Conservation (phyloP, 2,329 filamentous ascomycete species). For the Mycosphaerella arachidis region DNA sequence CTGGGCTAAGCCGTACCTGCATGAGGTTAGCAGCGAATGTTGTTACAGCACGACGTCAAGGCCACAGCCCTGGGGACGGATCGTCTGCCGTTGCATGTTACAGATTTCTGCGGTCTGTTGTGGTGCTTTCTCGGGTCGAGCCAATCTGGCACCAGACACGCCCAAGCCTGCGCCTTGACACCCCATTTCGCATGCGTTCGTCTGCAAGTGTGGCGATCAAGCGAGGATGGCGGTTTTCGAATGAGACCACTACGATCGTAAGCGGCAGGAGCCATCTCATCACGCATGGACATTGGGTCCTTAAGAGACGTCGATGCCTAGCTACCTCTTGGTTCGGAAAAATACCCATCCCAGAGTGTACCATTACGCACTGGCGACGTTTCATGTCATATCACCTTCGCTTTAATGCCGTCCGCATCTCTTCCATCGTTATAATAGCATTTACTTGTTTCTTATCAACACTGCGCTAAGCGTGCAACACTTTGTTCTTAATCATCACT, state of each 20-base stretch:
- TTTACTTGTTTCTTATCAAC: constrained; percentile 13
- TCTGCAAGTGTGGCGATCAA: constrained; percentile 25
- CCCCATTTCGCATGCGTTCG: constrained; percentile 6
- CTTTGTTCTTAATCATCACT: constrained; percentile 14
- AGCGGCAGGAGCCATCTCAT: constrained; percentile 7
- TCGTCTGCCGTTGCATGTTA: constrained; percentile 23
- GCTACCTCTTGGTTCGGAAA: background rate
- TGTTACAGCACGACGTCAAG: constrained; percentile 18
- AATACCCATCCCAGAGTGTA: constrained; percentile 3
- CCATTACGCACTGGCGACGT: constrained; percentile 9
- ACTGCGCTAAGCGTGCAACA: constrained; percentile 11
- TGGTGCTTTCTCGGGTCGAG: constrained; percentile 15
- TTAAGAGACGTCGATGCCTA: constrained; percentile 22
- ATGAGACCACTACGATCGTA: constrained; percentile 16
- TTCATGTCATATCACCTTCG: constrained; percentile 19
- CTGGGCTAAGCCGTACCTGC: constrained; percentile 26
- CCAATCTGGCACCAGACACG: constrained; percentile 21
- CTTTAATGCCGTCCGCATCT: constrained; percentile 17
- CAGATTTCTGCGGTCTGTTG: constrained; percentile 20
- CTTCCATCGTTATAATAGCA: constrained; percentile 20
- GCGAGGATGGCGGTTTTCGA: constrained; percentile 19
- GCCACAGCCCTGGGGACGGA: constrained; percentile 15
- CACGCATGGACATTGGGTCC: constrained; percentile 4
- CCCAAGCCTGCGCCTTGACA: constrained; percentile 13
- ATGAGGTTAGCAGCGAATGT: constrained; percentile 23